Conservation (phyloP, 2,329 filamentous ascomycete genomes). For the Xylaria sp. region DNA sequence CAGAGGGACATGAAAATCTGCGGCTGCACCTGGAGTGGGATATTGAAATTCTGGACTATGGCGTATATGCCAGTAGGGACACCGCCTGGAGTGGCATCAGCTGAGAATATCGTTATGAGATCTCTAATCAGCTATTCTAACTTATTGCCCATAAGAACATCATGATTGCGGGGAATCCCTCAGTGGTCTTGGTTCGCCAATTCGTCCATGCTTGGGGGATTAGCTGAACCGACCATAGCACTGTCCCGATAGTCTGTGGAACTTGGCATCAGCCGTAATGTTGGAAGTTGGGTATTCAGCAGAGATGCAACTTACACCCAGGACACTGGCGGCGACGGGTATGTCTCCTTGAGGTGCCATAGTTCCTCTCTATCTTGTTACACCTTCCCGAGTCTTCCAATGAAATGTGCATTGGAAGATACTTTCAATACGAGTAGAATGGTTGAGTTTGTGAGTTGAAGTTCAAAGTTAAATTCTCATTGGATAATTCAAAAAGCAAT, state of each 20-base stretch:
- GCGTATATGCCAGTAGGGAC: conserved; percentile 56
- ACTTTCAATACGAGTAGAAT: not conserved
- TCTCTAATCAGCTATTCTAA: conserved; percentile 41
- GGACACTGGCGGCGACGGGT: conserved; percentile 52
- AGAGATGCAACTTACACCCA: conserved; percentile 51
- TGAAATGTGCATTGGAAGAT: not conserved
- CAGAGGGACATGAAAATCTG: conserved; percentile 55
- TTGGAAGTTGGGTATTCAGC: conserved; percentile 4
- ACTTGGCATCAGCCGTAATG: conserved; percentile 17
- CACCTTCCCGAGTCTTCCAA: not conserved
- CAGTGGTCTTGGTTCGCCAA: conserved; percentile 68
- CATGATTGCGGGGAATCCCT: conserved; percentile 69
- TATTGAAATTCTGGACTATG: conserved; percentile 55
- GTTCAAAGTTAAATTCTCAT: not conserved
- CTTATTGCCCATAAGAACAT: conserved; percentile 72
- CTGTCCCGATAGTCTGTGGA: conserved; percentile 48
- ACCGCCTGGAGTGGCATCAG: conserved; percentile 45
- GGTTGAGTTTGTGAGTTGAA: not conserved
- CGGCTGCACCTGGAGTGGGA: conserved; percentile 57
- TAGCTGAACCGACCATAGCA: conserved; percentile 56
- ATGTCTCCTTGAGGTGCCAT: conserved; percentile 48
- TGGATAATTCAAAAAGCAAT: not conserved
- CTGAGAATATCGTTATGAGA: not conserved
- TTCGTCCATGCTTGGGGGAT: conserved; percentile 66
- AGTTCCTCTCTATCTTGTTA: not conserved